phyloP scores from a whole-genome alignment of 495 filamentous ascomycete genomes.

The Talaromyces stipitatus region DNA sequence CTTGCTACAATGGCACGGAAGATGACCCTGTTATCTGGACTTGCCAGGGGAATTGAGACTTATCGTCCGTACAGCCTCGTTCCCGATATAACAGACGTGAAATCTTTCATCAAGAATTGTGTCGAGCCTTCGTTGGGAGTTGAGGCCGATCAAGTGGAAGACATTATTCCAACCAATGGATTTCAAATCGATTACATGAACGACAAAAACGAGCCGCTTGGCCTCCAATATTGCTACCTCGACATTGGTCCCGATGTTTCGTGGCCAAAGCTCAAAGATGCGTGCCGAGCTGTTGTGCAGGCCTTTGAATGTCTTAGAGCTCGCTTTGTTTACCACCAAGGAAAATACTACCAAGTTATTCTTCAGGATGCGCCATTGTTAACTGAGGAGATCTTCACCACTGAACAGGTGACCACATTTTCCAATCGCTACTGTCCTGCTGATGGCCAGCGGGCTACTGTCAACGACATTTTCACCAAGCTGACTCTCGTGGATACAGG shows the following conservation, averaged over 20 bases:
- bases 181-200: conserved; percentile 11
- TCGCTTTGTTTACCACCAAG: not conserved
- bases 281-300: conserved; percentile 43
- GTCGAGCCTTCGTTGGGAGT: not conserved
- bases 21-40: conserved; percentile 10
- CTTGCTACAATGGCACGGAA: not conserved
- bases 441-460: not conserved
- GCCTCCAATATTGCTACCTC: not conserved
- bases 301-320: conserved; percentile 33
- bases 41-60: not conserved
- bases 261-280: conserved; percentile 41
- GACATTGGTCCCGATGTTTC: conserved; percentile 13
- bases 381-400: not conserved
- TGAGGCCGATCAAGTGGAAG: not conserved
- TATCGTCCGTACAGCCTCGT: conserved; percentile 42
- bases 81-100: conserved; percentile 11
- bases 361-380: not conserved
- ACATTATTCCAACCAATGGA: conserved; percentile 10
- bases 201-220: not conserved
- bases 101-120: not conserved
- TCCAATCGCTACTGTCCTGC: not conserved
- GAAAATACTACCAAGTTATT: not conserved
- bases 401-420: not conserved
- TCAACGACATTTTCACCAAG: not conserved
- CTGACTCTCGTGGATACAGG: not conserved